Evolutionary conservation across 1,139 yeast genomes (phyloP), one percentile per base, ranked within the genome.

Genomic region (Diutina catenulata): DNA sequence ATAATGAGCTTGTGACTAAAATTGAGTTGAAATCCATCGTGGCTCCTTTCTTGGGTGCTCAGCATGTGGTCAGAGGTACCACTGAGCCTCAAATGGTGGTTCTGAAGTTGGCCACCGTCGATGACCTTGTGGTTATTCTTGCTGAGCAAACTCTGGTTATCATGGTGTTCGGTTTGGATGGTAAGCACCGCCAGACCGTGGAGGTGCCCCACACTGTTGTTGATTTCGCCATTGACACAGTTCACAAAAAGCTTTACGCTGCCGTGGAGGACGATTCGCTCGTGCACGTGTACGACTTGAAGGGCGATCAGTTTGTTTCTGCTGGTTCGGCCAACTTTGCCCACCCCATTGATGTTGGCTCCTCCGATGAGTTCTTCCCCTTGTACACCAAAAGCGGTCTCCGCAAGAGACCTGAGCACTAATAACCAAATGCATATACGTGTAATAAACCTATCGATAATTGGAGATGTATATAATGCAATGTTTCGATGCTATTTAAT

Each of bases 401-500:
- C 48, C 77, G 94, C 52, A 86, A 86, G 60, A 77, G 94, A 56
- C 81, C 93, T 45, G 95, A 84, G 53, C 86, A 81, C 44, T 64
- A 43, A 32, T 18, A 9, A 9, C 13, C 14, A 16, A 11, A 16
- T 25, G 15, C n/a, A 8, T n/a, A 9, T 25, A 16, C 14, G 15
- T 25, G 15, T 24, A 11, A n/a, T n/a, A n/a, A n/a, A n/a, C n/a
- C n/a, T 24, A 11, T 25, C n/a, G n/a, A 25, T 25, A 13, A n/a
- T n/a, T n/a, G n/a, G n/a, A n/a, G n/a, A n/a, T n/a, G n/a, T 27
- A n/a, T n/a, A 10, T 27, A 27, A 27, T 27, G 20, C 20, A 27
- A 27, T 13, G 13, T 11, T 15, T 13, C 11, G 6, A 27, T 15
- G 29, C 20, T 15, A n/a, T n/a, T n/a, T 10, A 5, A 11, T 10